Conservation (phyloP, 495 filamentous ascomycete genomes). For the Trichoderma gamsii region DNA sequence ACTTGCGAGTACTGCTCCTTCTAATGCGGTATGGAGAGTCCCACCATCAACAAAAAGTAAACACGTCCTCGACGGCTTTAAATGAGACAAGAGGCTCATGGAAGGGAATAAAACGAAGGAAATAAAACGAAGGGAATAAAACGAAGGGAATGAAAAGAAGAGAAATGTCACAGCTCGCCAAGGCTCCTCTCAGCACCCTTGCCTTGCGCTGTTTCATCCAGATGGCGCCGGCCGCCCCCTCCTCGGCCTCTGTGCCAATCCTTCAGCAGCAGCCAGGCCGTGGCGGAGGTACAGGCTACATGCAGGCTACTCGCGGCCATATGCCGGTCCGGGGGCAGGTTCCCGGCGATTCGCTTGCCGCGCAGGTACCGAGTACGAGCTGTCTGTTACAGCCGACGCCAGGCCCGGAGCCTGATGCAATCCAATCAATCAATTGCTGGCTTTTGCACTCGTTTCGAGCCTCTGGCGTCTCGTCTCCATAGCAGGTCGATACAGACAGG, state of each 20-base stretch:
- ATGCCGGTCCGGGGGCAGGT: too few relatives aligned
- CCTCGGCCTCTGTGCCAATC: neutral
- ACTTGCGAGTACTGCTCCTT: too few relatives aligned
- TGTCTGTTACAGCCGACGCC: too few relatives aligned
- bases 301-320: neutral
- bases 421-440: too few relatives aligned
- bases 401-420: too few relatives aligned
- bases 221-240: neutral
- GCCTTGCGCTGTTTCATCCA: slow-evolving; percentile 9
- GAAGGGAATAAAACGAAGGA: too few relatives aligned
- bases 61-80: neutral
- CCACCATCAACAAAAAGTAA: neutral
- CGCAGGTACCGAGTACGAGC: too few relatives aligned
- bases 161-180: slow-evolving; percentile 1
- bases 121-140: neutral
- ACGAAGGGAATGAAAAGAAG: neutral
- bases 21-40: neutral
- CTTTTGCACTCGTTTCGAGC: too few relatives aligned
- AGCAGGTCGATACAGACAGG: too few relatives aligned
- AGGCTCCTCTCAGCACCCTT: neutral
- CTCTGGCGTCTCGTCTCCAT: too few relatives aligned
- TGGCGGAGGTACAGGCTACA: neutral
- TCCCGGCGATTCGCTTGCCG: too few relatives aligned
- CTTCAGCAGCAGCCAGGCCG: neutral
- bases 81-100: neutral